These are phyloP conservation scores for Sanghuangporus weigelae DNA, from an alignment of 1,284 basidiomycete genomes.

Conservation along the genomic window DNA sequence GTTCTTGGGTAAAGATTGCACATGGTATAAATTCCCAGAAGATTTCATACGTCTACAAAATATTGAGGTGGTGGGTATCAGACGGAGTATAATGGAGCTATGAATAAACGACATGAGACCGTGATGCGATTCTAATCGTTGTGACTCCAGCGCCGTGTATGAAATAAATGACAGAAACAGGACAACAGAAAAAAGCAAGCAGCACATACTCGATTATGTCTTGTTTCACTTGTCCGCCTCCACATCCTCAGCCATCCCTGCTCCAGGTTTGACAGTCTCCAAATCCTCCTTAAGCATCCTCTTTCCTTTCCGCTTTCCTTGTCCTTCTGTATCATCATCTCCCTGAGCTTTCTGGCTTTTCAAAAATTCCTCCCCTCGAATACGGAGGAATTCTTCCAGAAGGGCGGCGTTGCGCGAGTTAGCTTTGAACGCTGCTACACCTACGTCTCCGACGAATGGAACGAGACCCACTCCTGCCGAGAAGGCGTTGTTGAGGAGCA, in stretches of 20 bases:
- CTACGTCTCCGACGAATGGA: constrained; percentile 76
- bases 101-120: no score
- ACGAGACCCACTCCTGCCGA: constrained; percentile 71
- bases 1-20: no score
- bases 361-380: constrained; percentile 60
- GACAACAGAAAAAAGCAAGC: neutral
- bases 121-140: no score
- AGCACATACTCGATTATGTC: neutral
- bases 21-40: no score
- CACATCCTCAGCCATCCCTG: constrained; percentile 37
- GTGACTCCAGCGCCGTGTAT: no score
- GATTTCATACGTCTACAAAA: constrained; percentile 15
- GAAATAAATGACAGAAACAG: no score
- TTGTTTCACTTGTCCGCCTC: constrained; percentile 19
- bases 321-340: constrained; percentile 4
- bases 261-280: constrained; percentile 46
- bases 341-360: constrained; percentile 27
- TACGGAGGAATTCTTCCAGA: constrained; percentile 65
- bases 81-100: no score
- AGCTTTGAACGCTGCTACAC: constrained; percentile 73
- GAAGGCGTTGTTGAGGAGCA: constrained; percentile 79
- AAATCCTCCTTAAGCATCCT: constrained; percentile 29
- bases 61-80: no score
- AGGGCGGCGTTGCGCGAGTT: constrained; percentile 83
- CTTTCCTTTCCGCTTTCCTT: constrained; percentile 7